phyloP scores from a whole-genome alignment of 2,329 filamentous ascomycete genomes.

The Blastomyces percursus region DNA sequence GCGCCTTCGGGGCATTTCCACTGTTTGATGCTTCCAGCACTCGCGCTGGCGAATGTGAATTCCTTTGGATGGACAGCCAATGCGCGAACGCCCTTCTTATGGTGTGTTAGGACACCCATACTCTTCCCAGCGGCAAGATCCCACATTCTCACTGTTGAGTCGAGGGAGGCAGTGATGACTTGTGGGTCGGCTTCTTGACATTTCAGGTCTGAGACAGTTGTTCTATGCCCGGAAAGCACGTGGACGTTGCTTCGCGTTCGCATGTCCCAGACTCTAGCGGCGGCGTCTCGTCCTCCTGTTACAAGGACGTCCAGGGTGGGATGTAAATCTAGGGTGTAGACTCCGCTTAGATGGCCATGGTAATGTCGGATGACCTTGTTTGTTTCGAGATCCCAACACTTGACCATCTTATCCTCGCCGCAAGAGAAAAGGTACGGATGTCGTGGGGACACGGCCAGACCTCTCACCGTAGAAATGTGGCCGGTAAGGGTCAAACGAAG shows the following conservation, averaged over 20 bases:
- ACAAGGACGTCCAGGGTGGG: constrained; percentile 90
- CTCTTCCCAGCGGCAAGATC: constrained; percentile 93
- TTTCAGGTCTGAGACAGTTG: constrained; percentile 76
- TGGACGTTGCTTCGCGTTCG: constrained; percentile 91
- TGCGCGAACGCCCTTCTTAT: constrained; percentile 91
- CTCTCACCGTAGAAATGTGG: constrained; percentile 86
- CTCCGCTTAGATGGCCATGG: constrained; percentile 90
- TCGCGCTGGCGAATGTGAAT: constrained; percentile 91
- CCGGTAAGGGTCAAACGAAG: constrained; percentile 79
- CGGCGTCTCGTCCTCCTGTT: constrained; percentile 87
- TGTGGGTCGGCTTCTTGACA: constrained; percentile 96
- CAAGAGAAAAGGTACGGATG: constrained; percentile 98
- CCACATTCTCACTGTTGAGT: constrained; percentile 85
- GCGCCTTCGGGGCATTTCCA: constrained; percentile 98
- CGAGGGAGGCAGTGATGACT: constrained; percentile 84
- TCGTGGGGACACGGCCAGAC: constrained; percentile 79
- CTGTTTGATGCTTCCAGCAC: constrained; percentile 91
- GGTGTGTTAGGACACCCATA: constrained; percentile 90
- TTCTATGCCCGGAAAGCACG: constrained; percentile 81
- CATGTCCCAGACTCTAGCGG: constrained; percentile 97
- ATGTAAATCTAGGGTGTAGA: constrained; percentile 88
- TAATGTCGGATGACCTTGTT: constrained; percentile 98
- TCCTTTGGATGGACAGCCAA: constrained; percentile 78
- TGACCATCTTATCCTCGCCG: constrained; percentile 99
- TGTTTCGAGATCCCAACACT: constrained; percentile 99